These are phyloP conservation scores for Fusarium pilosicola DNA, from an alignment of 2,329 filamentous ascomycete species.

Conservation along the genomic window DNA sequence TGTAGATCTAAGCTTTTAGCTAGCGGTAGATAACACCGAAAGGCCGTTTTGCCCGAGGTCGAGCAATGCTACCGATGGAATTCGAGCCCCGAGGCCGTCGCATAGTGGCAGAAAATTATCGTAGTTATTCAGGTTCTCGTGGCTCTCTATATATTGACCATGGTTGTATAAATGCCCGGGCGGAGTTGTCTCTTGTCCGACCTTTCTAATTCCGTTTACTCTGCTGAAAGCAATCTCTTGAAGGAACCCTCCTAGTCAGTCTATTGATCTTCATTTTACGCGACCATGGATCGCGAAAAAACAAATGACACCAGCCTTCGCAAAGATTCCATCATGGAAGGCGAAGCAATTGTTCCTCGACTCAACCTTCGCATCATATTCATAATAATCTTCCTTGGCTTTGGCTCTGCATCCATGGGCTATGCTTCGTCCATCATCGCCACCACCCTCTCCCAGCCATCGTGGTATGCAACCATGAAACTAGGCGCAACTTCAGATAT, in stretches of 20 bases:
- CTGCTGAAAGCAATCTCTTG: neutral
- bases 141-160: neutral
- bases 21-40: too few species aligned
- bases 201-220: neutral
- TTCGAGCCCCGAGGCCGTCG: neutral
- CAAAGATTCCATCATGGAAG: neutral
- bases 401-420: neutral
- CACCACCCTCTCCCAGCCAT: neutral
- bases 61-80: neutral
- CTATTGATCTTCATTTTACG: too few species aligned
- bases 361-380: neutral
- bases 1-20: neutral
- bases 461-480: neutral
- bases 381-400: neutral
- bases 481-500: neutral
- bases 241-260: too few species aligned
- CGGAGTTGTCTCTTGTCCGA: neutral
- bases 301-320: neutral
- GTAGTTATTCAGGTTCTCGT: neutral
- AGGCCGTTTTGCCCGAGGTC: neutral
- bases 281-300: neutral
- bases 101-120: neutral
- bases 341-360: neutral
- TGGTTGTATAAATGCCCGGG: neutral
- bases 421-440: neutral